Percentiles rank a stretch among this genome's conserved stretches.
These are phyloP conservation scores for Xylaria telfairii DNA, from an alignment of 495 filamentous ascomycete species.

Conservation along the genomic window DNA sequence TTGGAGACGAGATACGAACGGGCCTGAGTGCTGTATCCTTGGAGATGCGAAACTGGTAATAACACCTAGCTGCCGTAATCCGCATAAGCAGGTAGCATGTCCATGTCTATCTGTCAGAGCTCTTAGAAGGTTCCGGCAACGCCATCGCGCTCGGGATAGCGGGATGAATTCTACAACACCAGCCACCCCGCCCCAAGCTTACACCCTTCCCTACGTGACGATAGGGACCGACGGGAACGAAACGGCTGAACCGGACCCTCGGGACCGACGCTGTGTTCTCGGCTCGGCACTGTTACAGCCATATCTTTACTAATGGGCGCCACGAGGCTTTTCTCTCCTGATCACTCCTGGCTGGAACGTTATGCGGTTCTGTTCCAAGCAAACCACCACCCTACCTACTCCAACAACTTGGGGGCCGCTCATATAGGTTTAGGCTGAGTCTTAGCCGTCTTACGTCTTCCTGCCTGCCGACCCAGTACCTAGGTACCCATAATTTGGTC, in stretches of 20 bases:
- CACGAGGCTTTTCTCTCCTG: constrained; percentile 10
- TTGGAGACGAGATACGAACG: background rate
- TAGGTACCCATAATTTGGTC: background rate
- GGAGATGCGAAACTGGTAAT: background rate
- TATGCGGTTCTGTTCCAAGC: background rate
- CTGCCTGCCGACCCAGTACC: background rate
- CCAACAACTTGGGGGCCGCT: background rate
- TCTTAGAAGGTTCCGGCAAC: background rate
- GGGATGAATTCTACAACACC: background rate
- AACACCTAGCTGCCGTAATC: background rate
- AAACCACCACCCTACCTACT: background rate
- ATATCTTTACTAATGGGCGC: background rate
- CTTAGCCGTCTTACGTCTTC: background rate
- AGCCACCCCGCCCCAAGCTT: background rate
- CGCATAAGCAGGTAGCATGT: background rate
- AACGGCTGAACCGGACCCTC: constrained; percentile 18
- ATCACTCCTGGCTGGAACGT: background rate
- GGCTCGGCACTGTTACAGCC: constrained; percentile 12
- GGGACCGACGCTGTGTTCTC: constrained; percentile 16
- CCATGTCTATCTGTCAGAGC: background rate
- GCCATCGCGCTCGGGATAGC: background rate
- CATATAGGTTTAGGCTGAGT: background rate
- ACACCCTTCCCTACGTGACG: background rate
- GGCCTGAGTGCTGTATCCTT: background rate
- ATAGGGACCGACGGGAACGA: background rate